Percentiles rank a stretch among this genome's conserved stretches.
These are phyloP conservation scores for Monascus purpureus DNA, from an alignment of 495 filamentous ascomycete species.

Conservation along the genomic window DNA sequence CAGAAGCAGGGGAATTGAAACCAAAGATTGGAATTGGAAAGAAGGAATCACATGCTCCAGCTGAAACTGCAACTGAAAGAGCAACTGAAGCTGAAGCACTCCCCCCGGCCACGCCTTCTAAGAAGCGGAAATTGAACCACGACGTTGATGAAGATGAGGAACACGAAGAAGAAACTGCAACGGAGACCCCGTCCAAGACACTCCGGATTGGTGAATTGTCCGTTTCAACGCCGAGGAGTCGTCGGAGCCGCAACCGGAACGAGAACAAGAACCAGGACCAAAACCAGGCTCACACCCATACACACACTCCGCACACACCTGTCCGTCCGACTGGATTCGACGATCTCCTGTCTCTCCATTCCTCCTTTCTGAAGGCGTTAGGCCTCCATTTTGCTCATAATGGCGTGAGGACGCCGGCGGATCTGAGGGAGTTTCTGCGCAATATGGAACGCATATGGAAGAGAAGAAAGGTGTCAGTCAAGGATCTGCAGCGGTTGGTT, in stretches of 20 bases:
- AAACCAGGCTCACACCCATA: too few species aligned
- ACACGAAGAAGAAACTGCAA: slow-evolving; percentile 5
- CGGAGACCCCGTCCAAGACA: slow-evolving; percentile 26
- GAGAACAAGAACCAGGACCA: too few species aligned
- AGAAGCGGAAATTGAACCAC: slow-evolving; percentile 32
- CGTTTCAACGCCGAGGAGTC: slow-evolving; percentile 24
- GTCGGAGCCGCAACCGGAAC: too few species aligned
- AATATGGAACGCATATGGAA: slow-evolving; percentile 31
- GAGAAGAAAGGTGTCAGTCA: slow-evolving; percentile 30
- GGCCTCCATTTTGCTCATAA: slow-evolving; percentile 29
- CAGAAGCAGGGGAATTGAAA: too few species aligned
- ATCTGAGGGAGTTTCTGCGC: slow-evolving; percentile 25
- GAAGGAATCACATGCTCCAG: too few species aligned
- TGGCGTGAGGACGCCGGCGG: slow-evolving; percentile 20
- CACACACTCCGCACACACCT: too few species aligned
- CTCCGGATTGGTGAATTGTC: slow-evolving; percentile 24
- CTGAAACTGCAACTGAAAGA: too few species aligned
- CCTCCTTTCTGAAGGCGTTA: slow-evolving; percentile 24
- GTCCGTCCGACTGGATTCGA: slow-evolving; percentile 19
- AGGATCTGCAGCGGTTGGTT: slow-evolving; percentile 30
- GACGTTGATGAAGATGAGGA: slow-evolving; percentile 5
- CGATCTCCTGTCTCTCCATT: slow-evolving; percentile 25
- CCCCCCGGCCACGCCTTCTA: slow-evolving; percentile 28
- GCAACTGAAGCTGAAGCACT: too few species aligned
- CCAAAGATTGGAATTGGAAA: too few species aligned